Conservation (phyloP, 768 basidiomycete species). For the Russula earlei region DNA sequence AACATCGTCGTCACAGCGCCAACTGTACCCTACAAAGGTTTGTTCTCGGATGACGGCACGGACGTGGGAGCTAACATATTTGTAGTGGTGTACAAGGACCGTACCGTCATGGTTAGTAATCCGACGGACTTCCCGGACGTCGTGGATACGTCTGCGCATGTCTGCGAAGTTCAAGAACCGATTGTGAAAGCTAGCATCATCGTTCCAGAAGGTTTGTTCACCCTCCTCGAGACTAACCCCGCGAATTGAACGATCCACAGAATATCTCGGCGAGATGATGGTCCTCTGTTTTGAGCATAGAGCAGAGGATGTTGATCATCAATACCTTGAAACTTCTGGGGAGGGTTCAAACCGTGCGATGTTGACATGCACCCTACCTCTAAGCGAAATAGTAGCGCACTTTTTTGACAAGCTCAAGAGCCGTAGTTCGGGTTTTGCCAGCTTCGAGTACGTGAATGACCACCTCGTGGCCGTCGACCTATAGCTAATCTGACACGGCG, state of each 20-base stretch:
- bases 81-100: conserved; percentile 65
- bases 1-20: conserved; percentile 94
- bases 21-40: conserved; percentile 88
- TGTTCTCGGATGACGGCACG: conserved; percentile 13
- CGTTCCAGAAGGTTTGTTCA: conserved; percentile 72
- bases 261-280: conserved; percentile 95
- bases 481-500: background rate
- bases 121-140: conserved; percentile 93
- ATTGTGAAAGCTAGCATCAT: conserved; percentile 91
- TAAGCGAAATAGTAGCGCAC: conserved; percentile 88
- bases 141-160: conserved; percentile 43
- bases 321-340: conserved; percentile 61
- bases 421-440: conserved; percentile 83
- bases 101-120: conserved; percentile 65
- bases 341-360: conserved; percentile 57
- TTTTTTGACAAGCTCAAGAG: conserved; percentile 95
- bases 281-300: conserved; percentile 82
- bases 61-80: conserved; percentile 1
- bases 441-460: conserved; percentile 63
- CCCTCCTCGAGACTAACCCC: background rate
- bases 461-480: background rate
- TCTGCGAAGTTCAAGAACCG: conserved; percentile 82
- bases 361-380: conserved; percentile 73
- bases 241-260: conserved; percentile 30
- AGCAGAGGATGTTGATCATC: conserved; percentile 74